phyloP scores from a whole-genome alignment of 2,329 filamentous ascomycete genomes.

The Penicillium hesseltinei region DNA sequence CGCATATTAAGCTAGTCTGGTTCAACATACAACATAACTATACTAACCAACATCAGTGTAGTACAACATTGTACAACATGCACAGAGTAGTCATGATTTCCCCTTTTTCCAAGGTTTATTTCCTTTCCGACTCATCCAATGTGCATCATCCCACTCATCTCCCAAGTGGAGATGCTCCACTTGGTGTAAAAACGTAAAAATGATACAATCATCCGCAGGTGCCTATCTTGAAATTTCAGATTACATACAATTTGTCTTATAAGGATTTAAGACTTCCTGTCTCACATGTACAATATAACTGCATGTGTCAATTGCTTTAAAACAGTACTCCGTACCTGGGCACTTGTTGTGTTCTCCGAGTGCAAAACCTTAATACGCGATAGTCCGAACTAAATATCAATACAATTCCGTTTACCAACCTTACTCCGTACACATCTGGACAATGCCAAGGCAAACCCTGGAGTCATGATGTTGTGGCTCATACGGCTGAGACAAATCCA shows the following conservation, averaged over 20 bases:
- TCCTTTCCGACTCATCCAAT: neutral
- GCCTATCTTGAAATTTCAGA: neutral
- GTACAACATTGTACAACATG: neutral
- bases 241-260: neutral
- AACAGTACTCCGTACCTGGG: neutral
- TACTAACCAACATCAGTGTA: too few species aligned
- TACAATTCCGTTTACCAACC: neutral
- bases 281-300: neutral
- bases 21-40: neutral
- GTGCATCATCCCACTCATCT: neutral
- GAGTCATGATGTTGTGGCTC: neutral
- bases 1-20: neutral
- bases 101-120: neutral
- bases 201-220: neutral
- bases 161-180: neutral
- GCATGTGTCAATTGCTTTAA: neutral
- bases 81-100: neutral
- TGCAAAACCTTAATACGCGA: neutral
- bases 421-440: neutral
- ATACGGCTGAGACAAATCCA: slow-evolving; percentile 10
- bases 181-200: neutral
- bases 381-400: neutral
- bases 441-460: neutral
- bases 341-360: neutral
- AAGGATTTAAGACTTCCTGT: neutral